A percentile compares a stretch with the other conserved stretches of the same genome.
phyloP scores from a whole-genome alignment of 192 early-diverging fungal species.

The Mortierella alpina region DNA sequence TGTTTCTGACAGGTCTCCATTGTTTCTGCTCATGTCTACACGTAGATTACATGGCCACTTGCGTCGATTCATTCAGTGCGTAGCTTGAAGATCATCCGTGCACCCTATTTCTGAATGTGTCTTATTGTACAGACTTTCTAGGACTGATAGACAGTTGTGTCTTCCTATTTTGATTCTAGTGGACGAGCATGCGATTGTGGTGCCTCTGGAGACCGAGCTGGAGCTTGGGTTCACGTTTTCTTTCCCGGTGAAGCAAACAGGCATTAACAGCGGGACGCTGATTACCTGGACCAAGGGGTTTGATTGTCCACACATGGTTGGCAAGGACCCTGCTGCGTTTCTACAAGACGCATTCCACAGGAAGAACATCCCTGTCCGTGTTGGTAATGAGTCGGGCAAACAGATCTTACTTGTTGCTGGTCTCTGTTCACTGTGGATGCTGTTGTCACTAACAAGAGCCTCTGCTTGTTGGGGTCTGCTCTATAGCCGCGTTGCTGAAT shows the following conservation, averaged over 20 bases:
- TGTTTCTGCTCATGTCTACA: background rate
- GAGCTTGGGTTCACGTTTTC: constrained; percentile 94
- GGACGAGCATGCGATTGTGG: background rate
- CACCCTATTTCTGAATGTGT: background rate
- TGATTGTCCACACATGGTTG: constrained; percentile 72
- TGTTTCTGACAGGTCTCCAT: background rate
- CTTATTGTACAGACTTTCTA: background rate
- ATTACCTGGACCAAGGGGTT: constrained; percentile 91
- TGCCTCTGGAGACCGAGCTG: constrained; percentile 12
- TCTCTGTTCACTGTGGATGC: too few relatives aligned
- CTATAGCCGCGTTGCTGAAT: constrained; percentile 82
- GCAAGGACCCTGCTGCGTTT: constrained; percentile 84
- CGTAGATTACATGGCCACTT: constrained; percentile 85
- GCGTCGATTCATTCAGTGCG: constrained; percentile 73
- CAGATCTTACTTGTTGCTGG: background rate
- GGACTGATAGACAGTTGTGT: background rate
- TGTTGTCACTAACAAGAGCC: background rate
- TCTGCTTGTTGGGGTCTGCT: too few relatives aligned
- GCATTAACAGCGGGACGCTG: constrained; percentile 71
- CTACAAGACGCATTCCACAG: constrained; percentile 78
- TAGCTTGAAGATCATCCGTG: background rate
- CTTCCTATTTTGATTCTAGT: background rate
- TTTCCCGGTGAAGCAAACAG: constrained; percentile 87
- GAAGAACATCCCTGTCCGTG: constrained; percentile 75
- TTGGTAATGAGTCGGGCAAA: constrained; percentile 15